Evolutionary conservation across 1,284 basidiomycete genomes (phyloP), one percentile per base, ranked within the genome.

Genomic region (Ustilago loliicola): DNA sequence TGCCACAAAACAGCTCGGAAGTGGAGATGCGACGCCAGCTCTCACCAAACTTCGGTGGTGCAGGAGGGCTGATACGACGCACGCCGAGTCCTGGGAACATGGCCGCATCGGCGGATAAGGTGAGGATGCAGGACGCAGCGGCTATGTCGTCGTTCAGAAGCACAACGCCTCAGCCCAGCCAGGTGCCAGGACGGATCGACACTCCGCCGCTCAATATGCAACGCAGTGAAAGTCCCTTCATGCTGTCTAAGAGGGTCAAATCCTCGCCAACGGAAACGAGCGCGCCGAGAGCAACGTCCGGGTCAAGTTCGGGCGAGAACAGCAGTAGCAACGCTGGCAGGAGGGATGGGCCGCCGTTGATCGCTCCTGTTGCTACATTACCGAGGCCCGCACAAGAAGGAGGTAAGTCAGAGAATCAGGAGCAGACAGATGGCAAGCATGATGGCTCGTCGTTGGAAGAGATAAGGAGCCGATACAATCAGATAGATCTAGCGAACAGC

Each of bases 71-170:
- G 19, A 40, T 55, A 6, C 38, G 54, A n/a, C 29, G 69, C 3
- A 68, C 61, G 1, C 65, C 65, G 3, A 77, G 74, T 38, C 74
- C 74, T 6, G 36, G 56, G 2, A 9, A 32, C 19, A 27, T 25
- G 27, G 60, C 13, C 0, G 57, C 69, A 3, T 54, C 61, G 0
- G 70, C 75, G 5, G 75, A 77, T 25, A 72, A 70, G 54, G 52
- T 77, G 15, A 48, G 66, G 38, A 57, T 69, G 63, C 66, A 73
- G 25, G 70, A 77, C 34, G 75, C 75, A 1, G 70, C 67, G 3
- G 75, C 75, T n/a, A 77, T 73, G 70, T 67, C 66, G 17, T 30
- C 73, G 32, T 73, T 73, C 32, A 62, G 69, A 32, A 66, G 62
- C 58, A 45, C 63, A 6, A 71, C 68, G 29, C 73, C 73, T 17